phyloP scores from a whole-genome alignment of 352 stramenopile species.

The Pythium rhizo-oryzae region DNA sequence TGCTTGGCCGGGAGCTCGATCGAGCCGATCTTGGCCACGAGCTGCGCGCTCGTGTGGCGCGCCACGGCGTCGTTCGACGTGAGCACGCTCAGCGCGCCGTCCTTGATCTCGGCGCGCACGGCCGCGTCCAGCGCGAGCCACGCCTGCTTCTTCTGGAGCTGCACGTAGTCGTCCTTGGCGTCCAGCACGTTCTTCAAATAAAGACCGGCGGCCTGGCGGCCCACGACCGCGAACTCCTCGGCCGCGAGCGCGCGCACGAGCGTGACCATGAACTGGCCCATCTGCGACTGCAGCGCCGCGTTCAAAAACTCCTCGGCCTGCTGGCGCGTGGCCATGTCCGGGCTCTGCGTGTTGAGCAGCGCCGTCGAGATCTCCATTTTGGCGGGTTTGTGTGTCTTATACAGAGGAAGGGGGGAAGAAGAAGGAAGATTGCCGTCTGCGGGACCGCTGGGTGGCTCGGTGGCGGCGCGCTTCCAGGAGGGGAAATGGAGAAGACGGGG shows the following conservation, averaged over 20 bases:
- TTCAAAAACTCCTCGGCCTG: conserved; percentile 87
- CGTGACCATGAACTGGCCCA: conserved; percentile 85
- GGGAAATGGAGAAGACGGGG: background rate
- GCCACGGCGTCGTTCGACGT: conserved; percentile 63
- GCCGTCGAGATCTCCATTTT: conserved; percentile 83
- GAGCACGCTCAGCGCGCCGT: conserved; percentile 65
- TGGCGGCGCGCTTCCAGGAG: background rate
- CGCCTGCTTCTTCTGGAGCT: conserved; percentile 76
- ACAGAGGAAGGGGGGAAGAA: background rate
- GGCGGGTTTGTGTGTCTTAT: background rate
- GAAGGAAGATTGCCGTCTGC: background rate
- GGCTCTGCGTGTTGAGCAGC: conserved; percentile 80
- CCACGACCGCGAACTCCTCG: conserved; percentile 78
- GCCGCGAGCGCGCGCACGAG: conserved; percentile 77
- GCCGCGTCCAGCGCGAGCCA: conserved; percentile 78
- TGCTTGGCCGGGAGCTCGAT: conserved; percentile 94
- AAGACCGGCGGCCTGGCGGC: conserved; percentile 75
- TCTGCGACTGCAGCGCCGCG: conserved; percentile 75
- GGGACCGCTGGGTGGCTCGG: background rate
- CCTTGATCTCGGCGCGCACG: conserved; percentile 80
- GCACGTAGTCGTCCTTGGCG: conserved; percentile 82
- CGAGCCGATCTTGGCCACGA: conserved; percentile 93
- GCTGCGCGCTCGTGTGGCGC: conserved; percentile 89
- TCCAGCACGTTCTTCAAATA: conserved; percentile 90
- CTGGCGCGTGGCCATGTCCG: conserved; percentile 74